Base-by-base conservation (phyloP, 106 monocot genomes). In the Allium fistulosum region DNA sequence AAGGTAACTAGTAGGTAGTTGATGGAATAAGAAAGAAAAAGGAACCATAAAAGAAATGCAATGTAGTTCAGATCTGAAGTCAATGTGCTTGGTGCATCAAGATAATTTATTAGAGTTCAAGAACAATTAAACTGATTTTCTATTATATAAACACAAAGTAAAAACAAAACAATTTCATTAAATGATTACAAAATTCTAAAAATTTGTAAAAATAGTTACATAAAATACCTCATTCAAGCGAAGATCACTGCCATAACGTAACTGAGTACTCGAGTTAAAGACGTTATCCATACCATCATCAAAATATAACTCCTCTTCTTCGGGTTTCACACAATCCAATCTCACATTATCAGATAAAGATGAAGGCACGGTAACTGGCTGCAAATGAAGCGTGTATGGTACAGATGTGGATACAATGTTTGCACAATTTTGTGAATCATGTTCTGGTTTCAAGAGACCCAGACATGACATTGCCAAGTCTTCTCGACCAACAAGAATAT, bases 231-330 rank as follows among this genome's bases (percentile, higher is more conserved):
- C 96, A 80, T 88, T 92, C 63, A 97, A 72, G 17, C 96, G 79
- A 27, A 97, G 75, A 85, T 97, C 96, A 76, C 86, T 78, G 11
- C 96, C 96, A 84, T 70, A 97, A n/a, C 92, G 83, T 70, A 97
- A 59, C 62, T 87, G 85, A 17, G 86, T 87, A 67, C 76, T 79
- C 28, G 86, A 92, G 66, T 82, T 89, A 67, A 92, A 82, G 49
- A 92, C 84, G 58, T 97, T 88, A 15, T 92, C 96, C 96, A 92
- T 97, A 48, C 96, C 96, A 92, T 97, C 96, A 74, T 86, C 92
- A 37, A 37, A 37, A 64, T 74, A 18, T 9, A 71, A 68, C 57
- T 87, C 92, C 45, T 67, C 17, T 53, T 92, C 84, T 67, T 84
- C 92, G 56, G 74, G 49, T 28, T 86, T 86, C 46, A 67, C 68